Conservation (phyloP, 2,329 filamentous ascomycete species). For the Neoascochyta sp. region DNA sequence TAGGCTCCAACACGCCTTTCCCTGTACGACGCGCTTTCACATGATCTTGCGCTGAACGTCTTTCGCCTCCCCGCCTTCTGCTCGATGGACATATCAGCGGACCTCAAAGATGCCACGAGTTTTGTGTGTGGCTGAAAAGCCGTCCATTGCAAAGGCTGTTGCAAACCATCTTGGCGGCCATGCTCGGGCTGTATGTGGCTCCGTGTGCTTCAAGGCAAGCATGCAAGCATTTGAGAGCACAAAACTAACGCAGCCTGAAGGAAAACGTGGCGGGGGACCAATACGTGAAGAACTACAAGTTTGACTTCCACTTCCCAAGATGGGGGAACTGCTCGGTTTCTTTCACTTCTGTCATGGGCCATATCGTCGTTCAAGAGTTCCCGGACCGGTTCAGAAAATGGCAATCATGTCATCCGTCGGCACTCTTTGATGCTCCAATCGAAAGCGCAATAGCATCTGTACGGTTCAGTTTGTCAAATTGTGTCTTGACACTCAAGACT, state of each 20-base stretch:
- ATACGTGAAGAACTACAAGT: slow-evolving; percentile 92
- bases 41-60: slow-evolving; percentile 15
- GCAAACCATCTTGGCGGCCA: slow-evolving; percentile 84
- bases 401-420: slow-evolving; percentile 72
- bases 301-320: slow-evolving; percentile 79
- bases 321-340: slow-evolving; percentile 83
- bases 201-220: too few species aligned
- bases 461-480: slow-evolving; percentile 8
- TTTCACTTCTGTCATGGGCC: slow-evolving; percentile 91
- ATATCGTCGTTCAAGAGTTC: slow-evolving; percentile 81
- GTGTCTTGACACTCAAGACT: not conserved
- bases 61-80: not conserved
- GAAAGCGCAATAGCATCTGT: slow-evolving; percentile 65
- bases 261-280: slow-evolving; percentile 61
- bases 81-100: slow-evolving; percentile 5
- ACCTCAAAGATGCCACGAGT: slow-evolving; percentile 49
- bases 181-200: slow-evolving; percentile 60
- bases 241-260: slow-evolving; percentile 53
- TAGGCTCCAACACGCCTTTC: slow-evolving; percentile 17
- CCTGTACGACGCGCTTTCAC: slow-evolving; percentile 33
- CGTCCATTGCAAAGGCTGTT: slow-evolving; percentile 92
- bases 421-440: slow-evolving; percentile 78
- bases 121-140: slow-evolving; percentile 80
- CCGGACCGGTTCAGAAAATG: slow-evolving; percentile 70
- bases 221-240: too few species aligned